phyloP scores from a whole-genome alignment of 345 rosid genomes.

The Noccaea bulbosa region DNA sequence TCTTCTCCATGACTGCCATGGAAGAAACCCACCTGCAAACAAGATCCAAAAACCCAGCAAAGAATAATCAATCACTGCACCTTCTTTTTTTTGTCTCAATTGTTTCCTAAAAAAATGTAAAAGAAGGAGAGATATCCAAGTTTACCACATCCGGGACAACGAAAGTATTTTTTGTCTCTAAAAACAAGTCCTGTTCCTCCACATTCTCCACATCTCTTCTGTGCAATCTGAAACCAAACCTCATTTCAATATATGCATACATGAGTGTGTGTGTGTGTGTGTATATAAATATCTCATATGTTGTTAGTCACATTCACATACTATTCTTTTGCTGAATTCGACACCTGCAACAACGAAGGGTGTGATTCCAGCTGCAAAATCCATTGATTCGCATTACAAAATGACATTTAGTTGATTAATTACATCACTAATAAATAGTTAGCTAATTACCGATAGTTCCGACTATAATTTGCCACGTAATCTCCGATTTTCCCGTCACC shows the following conservation, averaged over 20 bases:
- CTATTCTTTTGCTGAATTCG: slow-evolving; percentile 93
- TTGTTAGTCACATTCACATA: slow-evolving; percentile 33
- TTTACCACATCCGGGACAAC: slow-evolving; percentile 70
- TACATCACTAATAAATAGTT: background rate
- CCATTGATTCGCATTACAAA: no score
- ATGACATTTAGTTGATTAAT: background rate
- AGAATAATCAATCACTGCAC: background rate
- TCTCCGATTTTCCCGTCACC: slow-evolving; percentile 50
- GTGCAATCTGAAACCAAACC: slow-evolving; percentile 65
- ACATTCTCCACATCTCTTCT: slow-evolving; percentile 73
- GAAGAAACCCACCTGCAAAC: slow-evolving; percentile 82
- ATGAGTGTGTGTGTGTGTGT: background rate
- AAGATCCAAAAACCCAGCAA: background rate
- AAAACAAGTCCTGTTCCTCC: slow-evolving; percentile 77
- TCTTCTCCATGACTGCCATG: slow-evolving; percentile 92
- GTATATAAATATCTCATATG: slow-evolving; percentile 26
- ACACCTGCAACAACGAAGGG: slow-evolving; percentile 89
- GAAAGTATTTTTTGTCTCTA: slow-evolving; percentile 55
- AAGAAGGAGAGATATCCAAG: background rate
- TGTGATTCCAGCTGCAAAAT: slow-evolving; percentile 67
- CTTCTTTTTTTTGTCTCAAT: slow-evolving; percentile 12
- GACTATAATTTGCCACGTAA: slow-evolving; percentile 77
- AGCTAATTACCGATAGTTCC: slow-evolving; percentile 65
- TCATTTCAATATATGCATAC: background rate
- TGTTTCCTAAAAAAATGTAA: background rate